A percentile compares a stretch with the other conserved stretches of the same genome.
These are phyloP conservation scores for Botryotinia narcissicola DNA, from an alignment of 2,329 filamentous ascomycete genomes.

Conservation along the genomic window DNA sequence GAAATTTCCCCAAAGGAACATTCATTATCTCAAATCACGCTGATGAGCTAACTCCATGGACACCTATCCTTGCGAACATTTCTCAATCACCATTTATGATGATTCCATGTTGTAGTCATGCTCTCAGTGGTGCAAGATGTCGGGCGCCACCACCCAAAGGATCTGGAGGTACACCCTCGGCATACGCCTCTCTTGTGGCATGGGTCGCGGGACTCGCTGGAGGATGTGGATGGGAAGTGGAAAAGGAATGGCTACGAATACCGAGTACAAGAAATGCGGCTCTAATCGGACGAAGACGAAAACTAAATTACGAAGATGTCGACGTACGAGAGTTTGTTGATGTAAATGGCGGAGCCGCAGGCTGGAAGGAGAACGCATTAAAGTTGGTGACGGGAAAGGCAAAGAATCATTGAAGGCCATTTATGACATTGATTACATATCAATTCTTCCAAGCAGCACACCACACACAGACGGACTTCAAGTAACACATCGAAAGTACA, in stretches of 20 bases:
- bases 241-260: conserved; percentile 85
- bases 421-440: not conserved
- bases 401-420: conserved; percentile 17
- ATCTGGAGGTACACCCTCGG: conserved; percentile 51
- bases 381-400: conserved; percentile 55
- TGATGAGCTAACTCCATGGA: conserved; percentile 95
- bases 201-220: conserved; percentile 70
- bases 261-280: conserved; percentile 87
- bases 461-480: not conserved
- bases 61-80: conserved; percentile 77
- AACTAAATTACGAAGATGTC: conserved; percentile 34
- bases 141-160: conserved; percentile 58
- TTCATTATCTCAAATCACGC: conserved; percentile 98
- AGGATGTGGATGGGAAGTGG: conserved; percentile 71
- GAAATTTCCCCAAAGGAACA: conserved; percentile 68
- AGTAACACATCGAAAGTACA: not conserved
- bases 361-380: conserved; percentile 58
- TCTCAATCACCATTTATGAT: conserved; percentile 80
- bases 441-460: not conserved
- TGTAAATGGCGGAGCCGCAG: conserved; percentile 54
- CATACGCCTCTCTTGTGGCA: conserved; percentile 78
- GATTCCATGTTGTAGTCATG: conserved; percentile 94
- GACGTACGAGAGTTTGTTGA: conserved; percentile 47
- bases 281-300: conserved; percentile 62
- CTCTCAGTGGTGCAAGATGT: conserved; percentile 71